phyloP scores from a whole-genome alignment of 768 basidiomycete species.

The Macrocybe gigantea region DNA sequence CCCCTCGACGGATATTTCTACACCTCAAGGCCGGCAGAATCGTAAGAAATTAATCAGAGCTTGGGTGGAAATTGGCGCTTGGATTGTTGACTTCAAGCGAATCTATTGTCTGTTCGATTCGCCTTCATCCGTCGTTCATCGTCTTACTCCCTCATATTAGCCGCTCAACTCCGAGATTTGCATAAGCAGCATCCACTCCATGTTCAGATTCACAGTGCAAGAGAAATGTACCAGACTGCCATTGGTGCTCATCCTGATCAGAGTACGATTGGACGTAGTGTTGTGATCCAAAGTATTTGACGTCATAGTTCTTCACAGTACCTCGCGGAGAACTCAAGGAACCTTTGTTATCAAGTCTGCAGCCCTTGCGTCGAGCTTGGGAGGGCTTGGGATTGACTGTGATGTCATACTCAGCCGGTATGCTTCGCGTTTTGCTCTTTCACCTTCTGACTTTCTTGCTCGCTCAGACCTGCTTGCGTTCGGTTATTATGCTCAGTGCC shows the following conservation, averaged over 20 bases:
- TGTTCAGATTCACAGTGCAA: conserved; percentile 50
- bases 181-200: conserved; percentile 32
- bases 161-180: conserved; percentile 34
- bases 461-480: conserved; percentile 64
- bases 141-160: conserved; percentile 24
- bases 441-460: conserved; percentile 2
- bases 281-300: background rate
- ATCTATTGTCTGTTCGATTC: conserved; percentile 30
- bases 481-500: conserved; percentile 75
- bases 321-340: conserved; percentile 45
- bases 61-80: conserved; percentile 74
- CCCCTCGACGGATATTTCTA: conserved; percentile 44
- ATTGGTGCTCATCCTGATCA: conserved; percentile 78
- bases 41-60: conserved; percentile 65
- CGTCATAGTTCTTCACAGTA: conserved; percentile 27
- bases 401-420: conserved; percentile 61
- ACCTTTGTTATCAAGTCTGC: conserved; percentile 29
- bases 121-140: background rate
- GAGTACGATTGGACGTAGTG: conserved; percentile 35
- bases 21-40: conserved; percentile 40
- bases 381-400: conserved; percentile 58
- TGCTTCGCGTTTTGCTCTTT: conserved; percentile 8
- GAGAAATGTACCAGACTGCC: conserved; percentile 67
- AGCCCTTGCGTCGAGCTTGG: conserved; percentile 35
- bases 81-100: conserved; percentile 53